These are phyloP conservation scores for Auriscalpium orientale DNA, from an alignment of 768 basidiomycete species.

Conservation along the genomic window DNA sequence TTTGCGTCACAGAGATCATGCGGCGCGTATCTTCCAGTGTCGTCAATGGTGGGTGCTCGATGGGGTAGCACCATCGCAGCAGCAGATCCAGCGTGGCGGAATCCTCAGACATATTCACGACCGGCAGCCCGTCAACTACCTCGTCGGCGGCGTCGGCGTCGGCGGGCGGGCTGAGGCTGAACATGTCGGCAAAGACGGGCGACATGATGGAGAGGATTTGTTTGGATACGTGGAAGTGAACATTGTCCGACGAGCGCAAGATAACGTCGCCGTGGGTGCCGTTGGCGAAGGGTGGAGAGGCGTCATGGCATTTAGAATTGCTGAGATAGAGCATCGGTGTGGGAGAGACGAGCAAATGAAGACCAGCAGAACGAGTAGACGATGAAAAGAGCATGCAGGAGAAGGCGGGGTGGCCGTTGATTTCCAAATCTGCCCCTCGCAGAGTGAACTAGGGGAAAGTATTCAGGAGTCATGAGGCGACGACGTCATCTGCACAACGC, in stretches of 20 bases:
- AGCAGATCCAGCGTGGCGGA: background rate
- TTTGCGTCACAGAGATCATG: background rate
- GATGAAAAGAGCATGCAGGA: too few species aligned
- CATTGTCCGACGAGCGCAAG: conserved; percentile 6
- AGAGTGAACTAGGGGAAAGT: too few species aligned
- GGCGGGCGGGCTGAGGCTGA: conserved; percentile 17
- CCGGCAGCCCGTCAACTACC: background rate
- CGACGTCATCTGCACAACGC: too few species aligned
- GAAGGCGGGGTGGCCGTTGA: too few species aligned
- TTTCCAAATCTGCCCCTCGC: too few species aligned
- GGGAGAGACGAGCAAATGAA: too few species aligned
- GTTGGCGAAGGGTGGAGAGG: background rate
- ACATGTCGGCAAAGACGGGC: background rate
- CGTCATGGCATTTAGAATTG: too few species aligned
- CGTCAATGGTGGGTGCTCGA: background rate
- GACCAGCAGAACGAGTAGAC: too few species aligned
- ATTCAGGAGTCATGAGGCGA: too few species aligned
- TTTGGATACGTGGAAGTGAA: conserved; percentile 3
- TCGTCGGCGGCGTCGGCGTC: background rate
- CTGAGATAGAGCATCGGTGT: too few species aligned
- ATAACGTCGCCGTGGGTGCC: conserved; percentile 1
- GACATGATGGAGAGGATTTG: background rate
- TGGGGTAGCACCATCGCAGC: background rate
- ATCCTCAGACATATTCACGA: background rate
- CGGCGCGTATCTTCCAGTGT: background rate